Percentiles rank a stretch among this genome's conserved stretches.
Evolutionary conservation across 495 filamentous ascomycete genomes (phyloP).

Genomic region (Annulohypoxylon bovei): DNA sequence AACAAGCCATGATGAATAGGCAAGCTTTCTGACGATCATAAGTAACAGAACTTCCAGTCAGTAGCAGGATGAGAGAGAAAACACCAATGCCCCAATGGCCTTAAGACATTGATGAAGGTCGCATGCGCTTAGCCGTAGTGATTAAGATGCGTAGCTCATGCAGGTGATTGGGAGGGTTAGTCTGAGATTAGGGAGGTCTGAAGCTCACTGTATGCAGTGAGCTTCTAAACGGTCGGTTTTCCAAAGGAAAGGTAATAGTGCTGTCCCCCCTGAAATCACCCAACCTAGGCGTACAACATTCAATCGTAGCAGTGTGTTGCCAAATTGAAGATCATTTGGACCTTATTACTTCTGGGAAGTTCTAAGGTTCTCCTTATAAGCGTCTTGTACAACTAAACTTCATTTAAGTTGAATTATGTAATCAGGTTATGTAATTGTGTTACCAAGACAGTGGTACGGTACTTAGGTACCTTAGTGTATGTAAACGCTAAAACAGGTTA

Average conservation of each 20-base stretch:
- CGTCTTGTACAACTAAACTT: background rate
- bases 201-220: conserved; percentile 16
- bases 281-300: background rate
- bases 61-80: background rate
- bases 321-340: background rate
- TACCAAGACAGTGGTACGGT: background rate
- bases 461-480: background rate
- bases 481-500: background rate
- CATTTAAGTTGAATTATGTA: background rate
- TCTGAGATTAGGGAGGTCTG: conserved; percentile 2
- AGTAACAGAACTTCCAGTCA: conserved; percentile 11
- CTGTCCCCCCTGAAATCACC: background rate
- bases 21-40: conserved; percentile 2
- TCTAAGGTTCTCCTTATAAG: background rate
- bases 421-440: conserved; percentile 1
- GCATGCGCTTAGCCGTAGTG: background rate
- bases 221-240: background rate
- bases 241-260: background rate
- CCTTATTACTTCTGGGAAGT: background rate
- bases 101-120: background rate
- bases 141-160: no score
- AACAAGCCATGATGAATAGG: conserved; percentile 10
- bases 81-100: background rate
- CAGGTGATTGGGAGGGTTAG: no score
- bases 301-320: background rate